phyloP scores from a whole-genome alignment of 768 basidiomycete species.

The Cyathus striatus region DNA sequence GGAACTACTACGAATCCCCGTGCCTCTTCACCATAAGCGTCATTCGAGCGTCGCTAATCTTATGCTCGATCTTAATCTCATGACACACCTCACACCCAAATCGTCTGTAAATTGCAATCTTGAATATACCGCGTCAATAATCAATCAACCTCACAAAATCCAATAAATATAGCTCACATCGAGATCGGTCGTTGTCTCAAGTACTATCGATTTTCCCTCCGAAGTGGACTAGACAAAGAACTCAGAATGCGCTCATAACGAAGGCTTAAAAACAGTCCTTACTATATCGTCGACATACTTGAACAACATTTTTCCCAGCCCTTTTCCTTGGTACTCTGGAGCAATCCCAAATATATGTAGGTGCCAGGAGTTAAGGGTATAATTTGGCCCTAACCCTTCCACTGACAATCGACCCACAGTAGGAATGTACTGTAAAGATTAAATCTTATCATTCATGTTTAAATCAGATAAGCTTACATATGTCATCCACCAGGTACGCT shows the following conservation, averaged over 20 bases:
- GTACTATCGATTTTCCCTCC: conserved; percentile 11
- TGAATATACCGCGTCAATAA: not conserved
- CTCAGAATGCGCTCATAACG: too few relatives aligned
- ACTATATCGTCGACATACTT: conserved; percentile 18
- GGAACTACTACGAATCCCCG: too few relatives aligned
- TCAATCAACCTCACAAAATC: not conserved
- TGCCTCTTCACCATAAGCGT: conserved; percentile 14
- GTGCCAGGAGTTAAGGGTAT: conserved; percentile 17
- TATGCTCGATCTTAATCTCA: conserved; percentile 11
- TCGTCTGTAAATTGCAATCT: conserved; percentile 12
- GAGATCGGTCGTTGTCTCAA: conserved; percentile 21
- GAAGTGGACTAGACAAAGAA: conserved; percentile 19
- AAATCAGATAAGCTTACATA: conserved; percentile 11
- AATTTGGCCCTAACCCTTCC: conserved; percentile 12
- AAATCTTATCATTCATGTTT: not conserved
- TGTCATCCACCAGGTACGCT: conserved; percentile 22
- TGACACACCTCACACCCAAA: conserved; percentile 14
- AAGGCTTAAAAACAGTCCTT: too few relatives aligned
- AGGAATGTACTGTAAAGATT: conserved; percentile 15
- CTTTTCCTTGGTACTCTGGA: conserved; percentile 22
- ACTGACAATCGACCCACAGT: conserved; percentile 9
- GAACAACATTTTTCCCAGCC: conserved; percentile 19
- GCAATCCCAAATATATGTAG: conserved; percentile 22
- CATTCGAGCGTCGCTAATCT: conserved; percentile 9
- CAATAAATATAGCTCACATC: conserved; percentile 14